Evolutionary conservation across 305 asterid genomes (phyloP), one percentile per base, ranked within the genome.

Genomic region (Lippia alba): DNA sequence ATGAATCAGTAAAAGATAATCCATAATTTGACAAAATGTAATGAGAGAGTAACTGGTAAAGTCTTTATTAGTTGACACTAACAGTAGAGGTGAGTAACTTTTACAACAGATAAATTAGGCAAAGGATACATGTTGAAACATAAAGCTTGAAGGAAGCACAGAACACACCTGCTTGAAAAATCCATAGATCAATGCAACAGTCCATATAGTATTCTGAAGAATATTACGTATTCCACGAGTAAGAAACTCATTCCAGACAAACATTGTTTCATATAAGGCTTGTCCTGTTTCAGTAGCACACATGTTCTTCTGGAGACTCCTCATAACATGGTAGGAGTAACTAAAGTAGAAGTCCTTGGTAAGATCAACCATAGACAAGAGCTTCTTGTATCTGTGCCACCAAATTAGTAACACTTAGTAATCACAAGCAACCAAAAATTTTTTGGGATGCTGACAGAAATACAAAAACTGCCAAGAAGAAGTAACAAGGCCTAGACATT

Each of bases 241-340:
- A 73, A 89, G 80, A 79, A 85, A 89, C 82, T 87, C 93, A 72
- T 89, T 89, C 96, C 96, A 89, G 39, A 89, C 96, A 64, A 89
- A 89, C 96, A 89, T 87, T 61, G 93, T 85, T 61, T 87, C 96
- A 34, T 86, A 86, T 46, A 84, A 64, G 71, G 74, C 83, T 61
- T 75, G 79, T 63, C 85, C 88, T 12, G 85, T 73, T 59, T 79
- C 76, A 19, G 66, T 68, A 61, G 79, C 82, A 83, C 83, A 75
- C 80, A 71, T 79, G 76, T 86, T 89, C 79, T 76, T 85, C 75
- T 89, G 96, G 56, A 89, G 78, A 78, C 96, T 86, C 80, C 86
- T 79, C 96, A 87, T 89, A 72, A 85, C 83, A 73, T 82, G 78
- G 76, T 89, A 87, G 50, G 96, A 89, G 84, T 89, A 89, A 77